Conservation (phyloP, 1,284 basidiomycete genomes). For the Ganoderma boninense region DNA sequence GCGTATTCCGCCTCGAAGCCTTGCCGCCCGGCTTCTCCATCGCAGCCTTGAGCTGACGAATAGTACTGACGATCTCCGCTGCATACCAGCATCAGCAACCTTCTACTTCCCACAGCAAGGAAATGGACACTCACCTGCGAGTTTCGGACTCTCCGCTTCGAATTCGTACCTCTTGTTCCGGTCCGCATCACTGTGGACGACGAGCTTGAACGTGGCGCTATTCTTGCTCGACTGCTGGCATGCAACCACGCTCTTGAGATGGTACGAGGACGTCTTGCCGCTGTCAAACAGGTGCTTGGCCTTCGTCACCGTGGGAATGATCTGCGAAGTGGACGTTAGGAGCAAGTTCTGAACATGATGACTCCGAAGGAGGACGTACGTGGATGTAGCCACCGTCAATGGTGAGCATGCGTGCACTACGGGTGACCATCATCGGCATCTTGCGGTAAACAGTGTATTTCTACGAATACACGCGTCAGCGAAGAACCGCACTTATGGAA, state of each 20-base stretch:
- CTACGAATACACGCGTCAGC: constrained; percentile 48
- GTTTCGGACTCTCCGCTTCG: constrained; percentile 88
- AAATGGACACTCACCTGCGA: constrained; percentile 68
- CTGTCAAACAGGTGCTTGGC: constrained; percentile 88
- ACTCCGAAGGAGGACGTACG: constrained; percentile 53
- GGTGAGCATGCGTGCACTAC: constrained; percentile 91
- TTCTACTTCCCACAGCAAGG: background rate
- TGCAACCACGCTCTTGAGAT: constrained; percentile 86
- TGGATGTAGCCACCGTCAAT: constrained; percentile 97
- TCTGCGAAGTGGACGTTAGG: constrained; percentile 53
- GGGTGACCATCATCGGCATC: constrained; percentile 90
- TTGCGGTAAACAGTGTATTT: constrained; percentile 96
- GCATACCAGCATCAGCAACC: constrained; percentile 3
- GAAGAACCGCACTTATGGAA: background rate
- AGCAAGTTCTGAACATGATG: background rate
- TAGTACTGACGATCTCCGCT: constrained; percentile 79
- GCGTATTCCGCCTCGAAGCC: constrained; percentile 52
- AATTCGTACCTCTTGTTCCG: constrained; percentile 96
- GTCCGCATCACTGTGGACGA: constrained; percentile 70
- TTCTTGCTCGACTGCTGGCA: constrained; percentile 88
- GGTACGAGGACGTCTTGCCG: constrained; percentile 91
- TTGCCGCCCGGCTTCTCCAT: constrained; percentile 50
- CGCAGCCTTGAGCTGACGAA: constrained; percentile 65
- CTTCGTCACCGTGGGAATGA: constrained; percentile 88
- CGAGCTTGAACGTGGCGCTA: constrained; percentile 86